A percentile compares a stretch with the other conserved stretches of the same genome.
phyloP scores from a whole-genome alignment of 164 flowering plant genomes.

The Saururus chinensis region DNA sequence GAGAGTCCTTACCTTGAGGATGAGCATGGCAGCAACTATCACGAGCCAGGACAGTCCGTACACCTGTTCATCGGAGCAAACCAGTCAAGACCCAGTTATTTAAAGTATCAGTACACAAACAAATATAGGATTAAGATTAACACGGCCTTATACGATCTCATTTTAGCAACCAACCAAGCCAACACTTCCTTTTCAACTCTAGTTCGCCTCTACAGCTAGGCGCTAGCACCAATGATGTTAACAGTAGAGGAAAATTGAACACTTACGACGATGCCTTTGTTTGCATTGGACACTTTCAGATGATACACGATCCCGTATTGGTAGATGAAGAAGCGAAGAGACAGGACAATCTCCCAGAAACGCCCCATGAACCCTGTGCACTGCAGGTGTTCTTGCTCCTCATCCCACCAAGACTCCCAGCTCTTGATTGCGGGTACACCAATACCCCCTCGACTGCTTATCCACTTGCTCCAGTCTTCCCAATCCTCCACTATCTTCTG shows the following conservation, averaged over 20 bases:
- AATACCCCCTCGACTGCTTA: slow-evolving; percentile 76
- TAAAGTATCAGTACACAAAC: not conserved
- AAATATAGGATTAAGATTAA: too few relatives aligned
- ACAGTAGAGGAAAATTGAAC: not conserved
- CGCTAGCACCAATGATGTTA: too few relatives aligned
- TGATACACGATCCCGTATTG: slow-evolving; percentile 96
- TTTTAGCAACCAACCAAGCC: too few relatives aligned
- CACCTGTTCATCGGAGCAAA: slow-evolving; percentile 37
- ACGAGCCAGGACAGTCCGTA: slow-evolving; percentile 95
- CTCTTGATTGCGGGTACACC: slow-evolving; percentile 89
- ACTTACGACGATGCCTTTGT: slow-evolving; percentile 70
- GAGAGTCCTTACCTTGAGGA: slow-evolving; percentile 61
- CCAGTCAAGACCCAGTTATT: not conserved
- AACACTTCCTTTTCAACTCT: too few relatives aligned
- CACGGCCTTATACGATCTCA: too few relatives aligned
- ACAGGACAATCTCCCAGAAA: slow-evolving; percentile 65
- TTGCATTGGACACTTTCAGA: slow-evolving; percentile 42
- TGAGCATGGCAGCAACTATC: slow-evolving; percentile 68
- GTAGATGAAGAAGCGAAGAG: slow-evolving; percentile 72
- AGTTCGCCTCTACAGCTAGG: too few relatives aligned
- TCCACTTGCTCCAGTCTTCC: slow-evolving; percentile 98
- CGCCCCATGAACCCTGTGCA: slow-evolving; percentile 60
- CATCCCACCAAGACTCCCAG: slow-evolving; percentile 99
- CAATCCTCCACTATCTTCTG: slow-evolving; percentile 95
- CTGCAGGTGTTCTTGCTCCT: slow-evolving; percentile 88